Base-by-base conservation (phyloP, 2,329 filamentous ascomycete genomes). In the Trichophyton mentagrophytes region DNA sequence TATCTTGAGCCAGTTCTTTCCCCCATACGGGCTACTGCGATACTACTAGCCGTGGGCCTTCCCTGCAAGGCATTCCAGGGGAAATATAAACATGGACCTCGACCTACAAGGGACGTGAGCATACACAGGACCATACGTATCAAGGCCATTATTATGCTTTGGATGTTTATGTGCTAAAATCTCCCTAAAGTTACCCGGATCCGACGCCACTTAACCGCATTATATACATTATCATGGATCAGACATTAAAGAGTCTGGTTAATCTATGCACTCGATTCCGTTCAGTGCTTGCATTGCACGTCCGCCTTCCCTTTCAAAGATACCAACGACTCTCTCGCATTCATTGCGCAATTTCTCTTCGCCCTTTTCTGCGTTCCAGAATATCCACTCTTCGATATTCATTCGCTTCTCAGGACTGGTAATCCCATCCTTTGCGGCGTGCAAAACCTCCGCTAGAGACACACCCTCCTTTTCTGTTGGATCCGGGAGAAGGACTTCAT, bases 311-410 rank as follows among this genome's bases (percentile, higher is more conserved):
- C 78, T 84, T 75, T 97, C 92, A 72, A 97, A 97, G 7, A 82
- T 78, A 62, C 80, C 82, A 3, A 99, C 89, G 72, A 95, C 82
- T 27, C 83, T 77, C 76, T 97, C 92, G 69, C 90, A 96, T 70
- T 95, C 88, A 40, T 80, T 76, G 69, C 86, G 86, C 60, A 99
- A 77, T 71, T 85, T 86, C 73, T 85, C 83, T 76, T 97, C 91
- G 0, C 89, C 90, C 69, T 86, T 79, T 63, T 82, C 81, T 0
- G 93, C 93, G 66, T 93, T 91, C 73, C 86, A 82, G 61, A 85
- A 79, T 44, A 99, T 87, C 90, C 92, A 99, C 72, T 96, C 85
- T 72, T 96, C 90, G 0, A 97, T 89, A 3, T 85, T 92, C 91
- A 99, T 96, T 42, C 81, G 79, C 77, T 87, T 90, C 76, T 97